phyloP scores from a whole-genome alignment of 2,329 filamentous ascomycete species.

The Aspergillus caelatus region DNA sequence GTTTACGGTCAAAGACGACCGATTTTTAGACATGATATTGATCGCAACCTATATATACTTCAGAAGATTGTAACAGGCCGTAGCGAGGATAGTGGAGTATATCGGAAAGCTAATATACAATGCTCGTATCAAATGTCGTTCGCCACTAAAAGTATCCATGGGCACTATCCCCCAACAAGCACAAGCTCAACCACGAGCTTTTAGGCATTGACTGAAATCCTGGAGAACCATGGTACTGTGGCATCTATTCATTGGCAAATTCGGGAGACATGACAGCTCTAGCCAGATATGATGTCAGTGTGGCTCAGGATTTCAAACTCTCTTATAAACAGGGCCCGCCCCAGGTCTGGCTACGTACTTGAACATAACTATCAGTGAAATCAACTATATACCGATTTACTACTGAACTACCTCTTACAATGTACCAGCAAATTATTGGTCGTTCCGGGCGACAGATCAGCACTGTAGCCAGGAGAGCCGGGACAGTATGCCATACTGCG shows the following conservation, averaged over 20 bases:
- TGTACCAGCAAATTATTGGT: slow-evolving; percentile 12
- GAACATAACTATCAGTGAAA: no score
- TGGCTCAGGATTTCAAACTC: neutral
- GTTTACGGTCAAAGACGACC: no score
- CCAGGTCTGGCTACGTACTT: neutral
- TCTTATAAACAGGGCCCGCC: neutral
- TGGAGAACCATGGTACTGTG: neutral
- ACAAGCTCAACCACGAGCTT: neutral
- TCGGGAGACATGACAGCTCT: neutral
- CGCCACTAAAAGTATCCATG: neutral
- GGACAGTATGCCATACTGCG: neutral
- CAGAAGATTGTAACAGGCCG: neutral
- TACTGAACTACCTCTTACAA: neutral
- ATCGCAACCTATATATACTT: neutral
- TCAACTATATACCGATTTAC: neutral
- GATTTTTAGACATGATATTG: no score
- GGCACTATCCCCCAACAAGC: neutral
- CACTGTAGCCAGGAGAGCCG: slow-evolving; percentile 2
- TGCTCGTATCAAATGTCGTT: neutral
- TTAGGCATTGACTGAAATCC: neutral
- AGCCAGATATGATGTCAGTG: neutral
- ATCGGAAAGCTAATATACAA: neutral
- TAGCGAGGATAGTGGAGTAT: neutral
- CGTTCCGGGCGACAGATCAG: slow-evolving; percentile 9
- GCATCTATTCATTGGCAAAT: neutral